phyloP scores from a whole-genome alignment of 2,329 filamentous ascomycete species.

The Penicillium sp. region DNA sequence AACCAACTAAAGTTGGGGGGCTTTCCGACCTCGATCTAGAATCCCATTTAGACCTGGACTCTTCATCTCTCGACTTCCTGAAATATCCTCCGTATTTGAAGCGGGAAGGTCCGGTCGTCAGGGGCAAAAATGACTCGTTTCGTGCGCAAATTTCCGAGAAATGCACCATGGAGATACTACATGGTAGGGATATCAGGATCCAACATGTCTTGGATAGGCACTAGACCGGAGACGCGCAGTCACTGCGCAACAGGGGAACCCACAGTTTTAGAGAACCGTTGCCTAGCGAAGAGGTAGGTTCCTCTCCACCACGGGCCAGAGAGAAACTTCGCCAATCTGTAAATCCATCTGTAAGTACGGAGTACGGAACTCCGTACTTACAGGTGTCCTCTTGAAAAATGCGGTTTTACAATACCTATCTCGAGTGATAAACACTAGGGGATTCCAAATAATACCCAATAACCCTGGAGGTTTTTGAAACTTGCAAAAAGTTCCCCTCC shows the following conservation, averaged over 20 bases:
- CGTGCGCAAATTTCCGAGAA: neutral
- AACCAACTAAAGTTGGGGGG: neutral
- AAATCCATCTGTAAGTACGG: neutral
- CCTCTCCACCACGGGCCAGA: conserved; percentile 4
- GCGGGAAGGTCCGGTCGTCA: neutral
- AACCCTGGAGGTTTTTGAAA: neutral
- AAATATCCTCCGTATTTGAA: neutral
- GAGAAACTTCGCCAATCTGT: neutral
- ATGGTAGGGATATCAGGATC: neutral
- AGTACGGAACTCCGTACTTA: no score
- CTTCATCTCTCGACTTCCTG: neutral
- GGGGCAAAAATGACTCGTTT: neutral
- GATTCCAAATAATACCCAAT: neutral
- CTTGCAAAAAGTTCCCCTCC: neutral
- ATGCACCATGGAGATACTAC: neutral
- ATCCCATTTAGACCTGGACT: neutral
- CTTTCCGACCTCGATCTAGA: neutral
- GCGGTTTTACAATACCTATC: neutral
- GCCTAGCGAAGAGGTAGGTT: conserved; percentile 4
- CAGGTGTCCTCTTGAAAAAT: no score
- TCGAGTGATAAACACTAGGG: neutral
- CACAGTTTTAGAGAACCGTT: conserved; percentile 1
- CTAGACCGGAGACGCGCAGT: conserved; percentile 7
- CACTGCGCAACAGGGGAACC: conserved; percentile 8
- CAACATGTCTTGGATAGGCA: conserved; percentile 3